phyloP scores from a whole-genome alignment of 768 basidiomycete genomes.

The Rhodotorula taiwanensis region DNA sequence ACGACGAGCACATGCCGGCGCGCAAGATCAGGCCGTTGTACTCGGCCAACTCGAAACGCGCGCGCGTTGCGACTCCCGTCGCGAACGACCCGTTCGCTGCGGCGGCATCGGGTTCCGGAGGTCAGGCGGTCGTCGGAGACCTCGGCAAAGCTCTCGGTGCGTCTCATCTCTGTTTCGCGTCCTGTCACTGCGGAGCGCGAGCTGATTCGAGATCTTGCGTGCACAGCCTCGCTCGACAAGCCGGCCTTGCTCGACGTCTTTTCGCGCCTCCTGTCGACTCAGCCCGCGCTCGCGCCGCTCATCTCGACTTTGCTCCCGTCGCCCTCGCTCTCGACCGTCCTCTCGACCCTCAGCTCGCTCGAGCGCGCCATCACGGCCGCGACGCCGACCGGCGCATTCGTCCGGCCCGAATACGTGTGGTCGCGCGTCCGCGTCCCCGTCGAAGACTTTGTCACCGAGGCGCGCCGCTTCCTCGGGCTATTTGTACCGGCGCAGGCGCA shows the following conservation, averaged over 20 bases:
- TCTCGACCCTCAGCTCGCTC: constrained; percentile 1
- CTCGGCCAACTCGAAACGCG: neutral
- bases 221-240: constrained; percentile 36
- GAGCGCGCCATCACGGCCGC: constrained; percentile 29
- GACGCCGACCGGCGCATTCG: constrained; percentile 31
- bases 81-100: neutral
- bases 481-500: constrained; percentile 24
- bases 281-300: constrained; percentile 29
- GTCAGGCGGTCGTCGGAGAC: constrained; percentile 12
- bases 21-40: neutral
- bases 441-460: constrained; percentile 34
- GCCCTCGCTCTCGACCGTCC: constrained; percentile 18
- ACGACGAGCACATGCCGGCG: neutral
- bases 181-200: too few species aligned
- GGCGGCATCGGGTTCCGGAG: neutral
- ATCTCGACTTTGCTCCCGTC: constrained; percentile 36
- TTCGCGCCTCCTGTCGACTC: constrained; percentile 33
- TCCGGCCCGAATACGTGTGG: constrained; percentile 35
- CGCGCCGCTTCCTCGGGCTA: constrained; percentile 11
- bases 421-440: constrained; percentile 33
- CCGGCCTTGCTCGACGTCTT: constrained; percentile 35
- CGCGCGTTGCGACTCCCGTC: neutral
- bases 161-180: neutral
- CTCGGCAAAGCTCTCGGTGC: constrained; percentile 39
- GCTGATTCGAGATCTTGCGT: neutral